Evolutionary conservation across 78 protist species (phyloP).

Genomic region (Creolimax fragrantissima): DNA sequence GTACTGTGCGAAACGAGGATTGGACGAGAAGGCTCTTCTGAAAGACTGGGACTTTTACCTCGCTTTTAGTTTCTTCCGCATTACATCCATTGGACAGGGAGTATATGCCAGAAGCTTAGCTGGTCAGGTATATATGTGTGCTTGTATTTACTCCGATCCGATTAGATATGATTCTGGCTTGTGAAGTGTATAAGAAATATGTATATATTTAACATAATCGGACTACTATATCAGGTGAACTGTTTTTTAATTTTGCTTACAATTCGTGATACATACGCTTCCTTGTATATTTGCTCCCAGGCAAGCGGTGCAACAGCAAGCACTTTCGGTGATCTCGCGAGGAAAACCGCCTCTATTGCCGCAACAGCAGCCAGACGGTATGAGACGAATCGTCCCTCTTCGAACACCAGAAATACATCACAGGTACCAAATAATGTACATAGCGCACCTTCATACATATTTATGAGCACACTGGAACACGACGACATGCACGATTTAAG

Average conservation of each 20-base stretch:
- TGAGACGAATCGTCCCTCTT: not conserved
- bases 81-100: constrained; percentile 54
- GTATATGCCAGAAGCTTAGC: not conserved
- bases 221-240: too few relatives aligned
- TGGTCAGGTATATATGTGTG: not conserved
- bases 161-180: too few relatives aligned
- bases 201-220: too few relatives aligned
- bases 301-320: not conserved
- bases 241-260: too few relatives aligned
- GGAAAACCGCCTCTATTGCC: not conserved
- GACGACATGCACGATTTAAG: not conserved
- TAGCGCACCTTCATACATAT: not conserved
- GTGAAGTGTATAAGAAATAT: too few relatives aligned
- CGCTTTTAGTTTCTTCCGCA: constrained; percentile 41
- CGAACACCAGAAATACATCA: too few relatives aligned
- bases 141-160: too few relatives aligned
- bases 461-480: not conserved
- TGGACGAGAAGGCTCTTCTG: not conserved
- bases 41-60: not conserved
- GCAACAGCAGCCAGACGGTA: not conserved
- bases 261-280: not conserved
- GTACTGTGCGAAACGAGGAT: not conserved
- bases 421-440: too few relatives aligned
- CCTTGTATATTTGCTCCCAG: not conserved
- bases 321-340: not conserved